Evolutionary conservation across 345 rosid species (phyloP), one percentile per base, ranked within the genome.

Genomic region (Viola odorata): DNA sequence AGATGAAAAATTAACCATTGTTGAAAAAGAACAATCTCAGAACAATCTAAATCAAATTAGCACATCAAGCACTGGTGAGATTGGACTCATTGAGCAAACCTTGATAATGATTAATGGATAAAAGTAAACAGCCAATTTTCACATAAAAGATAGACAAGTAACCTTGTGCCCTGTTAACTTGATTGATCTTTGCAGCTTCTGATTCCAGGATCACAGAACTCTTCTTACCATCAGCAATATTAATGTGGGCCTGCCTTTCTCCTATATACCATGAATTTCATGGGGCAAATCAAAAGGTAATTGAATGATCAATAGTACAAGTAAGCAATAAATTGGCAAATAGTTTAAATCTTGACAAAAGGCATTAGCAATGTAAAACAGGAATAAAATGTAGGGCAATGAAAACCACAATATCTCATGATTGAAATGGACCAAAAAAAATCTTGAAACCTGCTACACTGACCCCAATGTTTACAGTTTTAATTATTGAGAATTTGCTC

Each of bases 201-300:
- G 32, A 23, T 23, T 23, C 83, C 73, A 88, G 77, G 71, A 91
- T 86, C 37, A 81, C 86, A 51, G 85, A 60, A 74, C 41, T 85
- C 71, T 88, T 91, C 76, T 61, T 79, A 61, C 98, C 96, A 74
- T 88, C 95, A 41, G 95, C 98, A n/a, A 82, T 85, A 60, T 88
- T 86, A 63, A 86, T 88, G 78, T 85, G 71, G 5, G 85, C 70
- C 65, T 85, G 87, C 59, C 84, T 85, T 54, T 81, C 83, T 75
- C 91, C 85, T 85, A 72, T 64, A 51, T 66, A 57, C 50, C 17
- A 50, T 48, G 44, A 55, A 57, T 15, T 53, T 45, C 63, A 57
- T 47, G 50, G 13, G 13, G 5, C 0, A 47, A 9, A 47, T 3
- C 13, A 10, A 47, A 44, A 44, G 47, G 9, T n/a, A 47, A 9